These are phyloP conservation scores for Paramecium bursaria DNA, from an alignment of 73 alveolate genomes.

Conservation along the genomic window DNA sequence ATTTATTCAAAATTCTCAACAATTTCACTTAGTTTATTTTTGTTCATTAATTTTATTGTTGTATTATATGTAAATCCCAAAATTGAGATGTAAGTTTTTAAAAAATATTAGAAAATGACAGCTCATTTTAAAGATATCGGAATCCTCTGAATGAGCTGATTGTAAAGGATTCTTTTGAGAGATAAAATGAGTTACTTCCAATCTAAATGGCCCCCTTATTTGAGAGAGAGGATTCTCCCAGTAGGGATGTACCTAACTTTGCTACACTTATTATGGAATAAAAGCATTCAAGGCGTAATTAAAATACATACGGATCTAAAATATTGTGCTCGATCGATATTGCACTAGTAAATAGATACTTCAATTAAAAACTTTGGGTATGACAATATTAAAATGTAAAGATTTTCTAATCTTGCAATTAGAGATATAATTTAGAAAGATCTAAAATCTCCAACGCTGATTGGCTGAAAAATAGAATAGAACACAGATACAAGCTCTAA, in stretches of 20 bases:
- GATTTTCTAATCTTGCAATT: conserved; percentile 42
- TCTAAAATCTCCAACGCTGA: not conserved
- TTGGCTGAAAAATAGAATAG: conserved; percentile 25
- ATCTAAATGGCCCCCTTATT: too few species aligned
- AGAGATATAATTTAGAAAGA: conserved; percentile 20
- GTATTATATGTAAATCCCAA: too few species aligned
- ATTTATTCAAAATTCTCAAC: too few species aligned
- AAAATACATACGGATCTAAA: conserved; percentile 39
- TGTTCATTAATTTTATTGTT: too few species aligned
- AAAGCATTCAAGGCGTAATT: too few species aligned
- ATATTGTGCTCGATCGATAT: conserved; percentile 28
- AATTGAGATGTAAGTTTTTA: conserved; percentile 30
- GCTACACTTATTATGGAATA: too few species aligned
- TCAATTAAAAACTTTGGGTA: conserved; percentile 58
- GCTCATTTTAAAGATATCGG: conserved; percentile 59
- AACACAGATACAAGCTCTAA: conserved; percentile 37
- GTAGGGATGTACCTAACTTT: too few species aligned
- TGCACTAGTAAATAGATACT: conserved; percentile 37
- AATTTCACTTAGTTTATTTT: too few species aligned
- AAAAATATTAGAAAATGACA: conserved; percentile 37
- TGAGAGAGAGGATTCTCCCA: too few species aligned
- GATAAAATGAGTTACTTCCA: too few species aligned
- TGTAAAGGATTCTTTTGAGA: too few species aligned
- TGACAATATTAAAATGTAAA: not conserved
- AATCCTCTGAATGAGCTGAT: conserved; percentile 55